Evolutionary conservation across 768 basidiomycete genomes (phyloP).

Genomic region (Mycena venus): DNA sequence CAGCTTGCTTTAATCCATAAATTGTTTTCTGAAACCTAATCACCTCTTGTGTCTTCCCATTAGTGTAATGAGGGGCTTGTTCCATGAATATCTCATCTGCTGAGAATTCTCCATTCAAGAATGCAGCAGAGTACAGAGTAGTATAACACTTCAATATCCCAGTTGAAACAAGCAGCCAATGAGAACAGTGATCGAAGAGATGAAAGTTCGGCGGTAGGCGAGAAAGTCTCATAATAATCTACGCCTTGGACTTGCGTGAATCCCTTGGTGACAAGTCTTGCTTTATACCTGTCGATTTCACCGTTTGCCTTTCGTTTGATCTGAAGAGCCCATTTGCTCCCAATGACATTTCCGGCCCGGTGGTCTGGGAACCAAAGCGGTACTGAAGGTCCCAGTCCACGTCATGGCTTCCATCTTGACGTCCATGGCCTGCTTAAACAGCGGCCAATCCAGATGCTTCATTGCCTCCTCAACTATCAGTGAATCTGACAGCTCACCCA

Average conservation of each 20-base stretch:
- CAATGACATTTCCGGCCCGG: slow-evolving; percentile 28
- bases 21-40: slow-evolving; percentile 37
- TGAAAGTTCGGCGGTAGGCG: slow-evolving; percentile 15
- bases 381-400: background rate
- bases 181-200: slow-evolving; percentile 13
- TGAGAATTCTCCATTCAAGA: slow-evolving; percentile 29
- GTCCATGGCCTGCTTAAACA: background rate
- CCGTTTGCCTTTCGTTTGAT: slow-evolving; percentile 52
- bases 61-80: slow-evolving; percentile 33
- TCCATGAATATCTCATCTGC: slow-evolving; percentile 38
- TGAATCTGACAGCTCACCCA: background rate
- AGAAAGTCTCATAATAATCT: slow-evolving; percentile 42
- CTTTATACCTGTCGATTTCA: slow-evolving; percentile 47
- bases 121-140: too few relatives aligned
- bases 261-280: background rate
- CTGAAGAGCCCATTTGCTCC: slow-evolving; percentile 41
- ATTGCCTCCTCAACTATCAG: background rate
- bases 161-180: slow-evolving; percentile 15
- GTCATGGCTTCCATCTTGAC: slow-evolving; percentile 34
- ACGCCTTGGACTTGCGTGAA: slow-evolving; percentile 36
- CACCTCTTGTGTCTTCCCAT: slow-evolving; percentile 16
- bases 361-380: background rate
- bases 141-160: slow-evolving; percentile 36
- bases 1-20: slow-evolving; percentile 53
- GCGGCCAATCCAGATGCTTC: background rate